Conservation (phyloP, 148 eudicot species). For the Agrostemma githago region DNA sequence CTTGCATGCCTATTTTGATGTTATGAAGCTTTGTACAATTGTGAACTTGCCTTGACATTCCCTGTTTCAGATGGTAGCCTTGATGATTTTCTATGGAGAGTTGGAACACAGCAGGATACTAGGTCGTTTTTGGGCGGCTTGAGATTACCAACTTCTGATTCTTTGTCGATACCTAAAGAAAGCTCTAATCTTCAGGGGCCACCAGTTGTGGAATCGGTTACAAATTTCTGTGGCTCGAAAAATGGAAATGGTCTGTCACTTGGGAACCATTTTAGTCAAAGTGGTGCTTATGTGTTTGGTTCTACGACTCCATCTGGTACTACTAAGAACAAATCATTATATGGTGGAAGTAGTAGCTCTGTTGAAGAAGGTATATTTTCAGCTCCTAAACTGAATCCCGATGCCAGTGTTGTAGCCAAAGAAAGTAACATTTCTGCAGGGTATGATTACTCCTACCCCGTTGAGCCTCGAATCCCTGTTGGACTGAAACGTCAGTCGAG, state of each 20-base stretch:
- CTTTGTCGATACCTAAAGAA: slow-evolving; percentile 27
- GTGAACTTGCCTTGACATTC: slow-evolving; percentile 23
- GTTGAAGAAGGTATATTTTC: slow-evolving; percentile 22
- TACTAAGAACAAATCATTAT: slow-evolving; percentile 39
- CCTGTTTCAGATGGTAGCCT: slow-evolving; percentile 22
- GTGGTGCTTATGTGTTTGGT: slow-evolving; percentile 36
- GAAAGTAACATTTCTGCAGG: slow-evolving; percentile 24
- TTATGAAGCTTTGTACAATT: slow-evolving; percentile 28
- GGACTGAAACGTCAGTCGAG: slow-evolving; percentile 23
- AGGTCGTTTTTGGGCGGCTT: slow-evolving; percentile 33
- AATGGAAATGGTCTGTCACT: slow-evolving; percentile 25
- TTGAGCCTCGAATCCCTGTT: slow-evolving; percentile 28
- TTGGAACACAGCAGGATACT: slow-evolving; percentile 25
- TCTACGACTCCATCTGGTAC: slow-evolving; percentile 34
- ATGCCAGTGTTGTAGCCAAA: slow-evolving; percentile 12
- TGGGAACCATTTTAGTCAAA: slow-evolving; percentile 33
- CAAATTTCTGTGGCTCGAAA: slow-evolving; percentile 29
- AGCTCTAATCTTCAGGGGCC: slow-evolving; percentile 34
- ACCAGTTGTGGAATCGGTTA: slow-evolving; percentile 31
- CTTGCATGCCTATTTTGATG: slow-evolving; percentile 6
- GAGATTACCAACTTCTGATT: slow-evolving; percentile 20
- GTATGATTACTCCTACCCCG: slow-evolving; percentile 20
- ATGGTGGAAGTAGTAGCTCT: slow-evolving; percentile 23
- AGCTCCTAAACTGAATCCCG: slow-evolving; percentile 21
- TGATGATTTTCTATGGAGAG: slow-evolving; percentile 33